Evolutionary conservation across 257 asterid species (phyloP), one percentile per base, ranked within the genome.

Genomic region (Asclepias syriaca): DNA sequence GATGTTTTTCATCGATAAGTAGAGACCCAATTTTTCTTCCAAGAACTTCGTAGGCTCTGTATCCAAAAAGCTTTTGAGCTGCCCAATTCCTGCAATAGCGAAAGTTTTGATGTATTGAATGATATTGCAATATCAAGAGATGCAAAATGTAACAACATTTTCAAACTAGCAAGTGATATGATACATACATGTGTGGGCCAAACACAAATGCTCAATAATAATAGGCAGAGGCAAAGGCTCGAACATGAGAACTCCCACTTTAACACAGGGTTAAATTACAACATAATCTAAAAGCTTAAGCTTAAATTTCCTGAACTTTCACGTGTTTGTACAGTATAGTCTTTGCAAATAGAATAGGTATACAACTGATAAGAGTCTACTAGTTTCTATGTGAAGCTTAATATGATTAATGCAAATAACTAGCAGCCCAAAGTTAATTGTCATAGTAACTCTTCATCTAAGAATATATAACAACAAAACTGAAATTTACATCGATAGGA

Each of bases 1-100:
- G 81, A 71, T 82, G 74, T 56, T 82, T 87, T 83, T 85, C 89
- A 48, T 81, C 85, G 65, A 78, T 70, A 64, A 85, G 83, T 66
- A 88, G 81, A 18, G 81, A 86, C 43, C 49, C 63, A 9, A 51
- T 84, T 69, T 72, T 79, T 39, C 74, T 81, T 72, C 94, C 95
- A 29, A 88, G 18, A 32, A 82, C 89, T 84, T 92, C 96, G 45
- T 77, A 56, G 54, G 80, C 83, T 72, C 84, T 87, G 75, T 92
- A 90, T 21, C 90, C 97, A 72, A 68, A 92, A 61, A 92, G 91
- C 55, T 83, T 88, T 79, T 90, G 96, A 45, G 98, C 96, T 0
- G 95, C 83, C 32, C 53, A 54, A 69, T 89, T 92, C 97, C 97
- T 92, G 84, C 79, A 75, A 79, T 68, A 67, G 48, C 51, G 48